These are phyloP conservation scores for Ustilago xerochloae DNA, from an alignment of 1,284 basidiomycete species.

Conservation along the genomic window DNA sequence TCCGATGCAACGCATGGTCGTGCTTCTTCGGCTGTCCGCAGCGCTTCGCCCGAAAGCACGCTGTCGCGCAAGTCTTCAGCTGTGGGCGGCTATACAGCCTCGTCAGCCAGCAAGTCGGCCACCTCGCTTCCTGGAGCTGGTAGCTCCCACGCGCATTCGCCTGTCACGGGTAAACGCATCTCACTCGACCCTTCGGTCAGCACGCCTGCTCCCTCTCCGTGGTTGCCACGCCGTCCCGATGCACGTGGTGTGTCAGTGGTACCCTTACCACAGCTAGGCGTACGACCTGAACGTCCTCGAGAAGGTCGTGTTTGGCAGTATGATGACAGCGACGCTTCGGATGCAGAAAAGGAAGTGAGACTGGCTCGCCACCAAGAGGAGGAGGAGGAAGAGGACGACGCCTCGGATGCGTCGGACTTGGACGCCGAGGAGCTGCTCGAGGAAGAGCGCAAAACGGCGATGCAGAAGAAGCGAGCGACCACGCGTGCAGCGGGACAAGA, in stretches of 20 bases:
- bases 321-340: slow-evolving; percentile 50
- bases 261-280: slow-evolving; percentile 62
- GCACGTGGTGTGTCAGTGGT: slow-evolving; percentile 61
- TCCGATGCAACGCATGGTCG: background rate
- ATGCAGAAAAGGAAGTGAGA: slow-evolving; percentile 17
- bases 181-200: slow-evolving; percentile 52
- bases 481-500: slow-evolving; percentile 64
- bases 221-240: slow-evolving; percentile 62
- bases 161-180: slow-evolving; percentile 30
- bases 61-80: slow-evolving; percentile 36
- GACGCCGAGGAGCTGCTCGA: slow-evolving; percentile 60
- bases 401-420: slow-evolving; percentile 28
- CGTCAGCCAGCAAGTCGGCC: slow-evolving; percentile 35
- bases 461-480: slow-evolving; percentile 64
- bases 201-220: slow-evolving; percentile 57
- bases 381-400: slow-evolving; percentile 49
- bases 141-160: slow-evolving; percentile 19
- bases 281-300: slow-evolving; percentile 59
- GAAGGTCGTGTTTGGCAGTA: slow-evolving; percentile 63
- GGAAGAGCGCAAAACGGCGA: slow-evolving; percentile 55
- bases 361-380: slow-evolving; percentile 43
- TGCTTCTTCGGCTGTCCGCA: slow-evolving; percentile 6
- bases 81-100: slow-evolving; percentile 29
- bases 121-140: slow-evolving; percentile 24
- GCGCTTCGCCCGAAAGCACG: slow-evolving; percentile 33